phyloP scores from a whole-genome alignment of 1,284 basidiomycete genomes.

The Neonothopanus nambi region DNA sequence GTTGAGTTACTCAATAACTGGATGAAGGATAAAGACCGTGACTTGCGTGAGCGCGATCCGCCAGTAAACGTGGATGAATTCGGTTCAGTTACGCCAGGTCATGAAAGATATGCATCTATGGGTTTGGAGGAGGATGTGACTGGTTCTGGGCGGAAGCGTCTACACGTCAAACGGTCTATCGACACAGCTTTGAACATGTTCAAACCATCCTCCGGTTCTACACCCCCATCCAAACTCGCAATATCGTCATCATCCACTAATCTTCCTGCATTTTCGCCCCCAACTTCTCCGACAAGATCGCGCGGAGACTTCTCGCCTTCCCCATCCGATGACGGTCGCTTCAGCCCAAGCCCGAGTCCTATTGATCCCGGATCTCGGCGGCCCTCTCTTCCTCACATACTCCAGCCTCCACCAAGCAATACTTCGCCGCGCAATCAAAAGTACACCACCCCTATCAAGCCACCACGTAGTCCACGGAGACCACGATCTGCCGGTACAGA shows the following conservation, averaged over 20 bases:
- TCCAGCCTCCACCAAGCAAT: slow-evolving; percentile 30
- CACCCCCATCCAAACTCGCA: slow-evolving; percentile 25
- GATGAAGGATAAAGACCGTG: slow-evolving; percentile 59
- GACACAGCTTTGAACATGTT: slow-evolving; percentile 62
- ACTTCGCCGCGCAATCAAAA: slow-evolving; percentile 16
- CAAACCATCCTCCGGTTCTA: slow-evolving; percentile 35
- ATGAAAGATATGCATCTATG: slow-evolving; percentile 16
- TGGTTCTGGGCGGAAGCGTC: slow-evolving; percentile 37
- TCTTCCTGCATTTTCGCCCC: slow-evolving; percentile 32
- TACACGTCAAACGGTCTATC: slow-evolving; percentile 63
- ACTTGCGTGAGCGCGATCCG: slow-evolving; percentile 47
- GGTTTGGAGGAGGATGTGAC: slow-evolving; percentile 27
- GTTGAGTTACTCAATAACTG: slow-evolving; percentile 58
- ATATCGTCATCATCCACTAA: slow-evolving; percentile 17
- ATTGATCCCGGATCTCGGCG: slow-evolving; percentile 37
- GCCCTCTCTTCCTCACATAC: slow-evolving; percentile 46
- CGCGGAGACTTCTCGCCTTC: slow-evolving; percentile 37
- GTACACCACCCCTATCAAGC: slow-evolving; percentile 15
- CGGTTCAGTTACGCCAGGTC: background rate
- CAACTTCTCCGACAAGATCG: slow-evolving; percentile 38
- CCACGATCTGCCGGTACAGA: slow-evolving; percentile 61
- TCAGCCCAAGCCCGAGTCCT: slow-evolving; percentile 28
- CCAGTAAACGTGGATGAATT: slow-evolving; percentile 19
- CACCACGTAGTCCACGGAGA: slow-evolving; percentile 38
- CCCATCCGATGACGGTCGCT: slow-evolving; percentile 19